Percentiles rank a stretch among this genome's conserved stretches.
phyloP scores from a whole-genome alignment of 2,329 filamentous ascomycete species.

The Cladophialophora bantiana region DNA sequence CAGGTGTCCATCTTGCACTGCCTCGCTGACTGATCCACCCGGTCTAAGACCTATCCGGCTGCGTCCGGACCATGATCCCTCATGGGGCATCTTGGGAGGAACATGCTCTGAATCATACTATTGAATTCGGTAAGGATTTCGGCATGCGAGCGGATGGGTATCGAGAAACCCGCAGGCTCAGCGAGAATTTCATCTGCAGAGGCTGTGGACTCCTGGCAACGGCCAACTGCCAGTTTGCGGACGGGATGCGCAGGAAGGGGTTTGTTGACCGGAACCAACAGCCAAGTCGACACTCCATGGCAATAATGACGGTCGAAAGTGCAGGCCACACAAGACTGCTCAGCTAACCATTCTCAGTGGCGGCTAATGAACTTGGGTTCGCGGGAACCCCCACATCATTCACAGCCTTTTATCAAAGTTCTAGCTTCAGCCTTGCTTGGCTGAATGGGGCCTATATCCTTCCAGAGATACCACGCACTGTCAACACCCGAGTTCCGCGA shows the following conservation, averaged over 20 bases:
- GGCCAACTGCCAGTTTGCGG: neutral
- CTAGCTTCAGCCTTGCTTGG: neutral
- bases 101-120: neutral
- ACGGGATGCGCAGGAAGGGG: neutral
- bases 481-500: neutral
- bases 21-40: conserved; percentile 21
- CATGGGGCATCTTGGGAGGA: neutral
- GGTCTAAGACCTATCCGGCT: conserved; percentile 13
- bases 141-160: neutral
- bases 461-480: neutral
- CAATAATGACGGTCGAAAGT: neutral
- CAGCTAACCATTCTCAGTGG: neutral
- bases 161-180: too few relatives aligned
- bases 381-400: neutral
- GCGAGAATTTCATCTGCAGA: too few relatives aligned
- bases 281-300: neutral
- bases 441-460: neutral
- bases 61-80: neutral
- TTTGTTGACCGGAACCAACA: neutral
- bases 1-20: conserved; percentile 11
- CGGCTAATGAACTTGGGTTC: neutral
- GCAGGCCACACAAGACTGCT: neutral
- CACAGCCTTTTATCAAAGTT: conserved; percentile 1
- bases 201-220: too few relatives aligned
- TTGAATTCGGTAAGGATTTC: neutral